Evolutionary conservation across 2,329 filamentous ascomycete genomes (phyloP), one percentile per base, ranked within the genome.

Genomic region (Fusarium floridanum): DNA sequence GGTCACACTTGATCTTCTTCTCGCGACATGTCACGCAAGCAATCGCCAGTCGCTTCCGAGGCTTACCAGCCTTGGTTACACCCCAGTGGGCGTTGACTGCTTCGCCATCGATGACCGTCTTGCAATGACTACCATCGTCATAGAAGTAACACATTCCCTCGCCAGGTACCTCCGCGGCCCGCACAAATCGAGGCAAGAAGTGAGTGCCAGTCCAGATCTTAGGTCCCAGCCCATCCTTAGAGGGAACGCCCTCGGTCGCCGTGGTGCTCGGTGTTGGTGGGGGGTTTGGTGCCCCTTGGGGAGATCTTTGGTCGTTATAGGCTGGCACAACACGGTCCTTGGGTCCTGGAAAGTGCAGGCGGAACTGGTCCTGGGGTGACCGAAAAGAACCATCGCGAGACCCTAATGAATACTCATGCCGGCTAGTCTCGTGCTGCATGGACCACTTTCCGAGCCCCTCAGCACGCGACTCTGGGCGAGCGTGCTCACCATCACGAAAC

Each of bases 1-100:
- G 95, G 75, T 98, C 95, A 80, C 95, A 98, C 83, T 97, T 98
- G 85, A 98, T 97, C 87, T 98, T 98, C 90, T 98, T 98, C 84
- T 98, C 95, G 61, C 95, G 91, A 82, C 95, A 98, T 14, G 95
- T 97, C 68, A 97, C 88, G 80, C 95, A 98, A n/a, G 95, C 95
- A 81, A 97, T 95, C 27, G 95, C 95, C 66, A 98, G 87, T 66
- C 95, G 89, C 85, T 98, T 98, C 76, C 95, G 91, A 57, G 95
- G 95, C 85, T 97, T 98, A 16, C 95, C 95, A 3, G 95, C 95
- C 84, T 98, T 98, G 39, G 95, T 98, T 11, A 97, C 91, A 17
- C 95, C 95, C 95, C 95, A 98, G 76, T 94, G 94, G 1, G 95
- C 94, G 81, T 97, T 98, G 61, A 98, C 95, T 1, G 88, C 88